phyloP scores from a whole-genome alignment of 139 green algal species.

The Chlorella sp. region DNA sequence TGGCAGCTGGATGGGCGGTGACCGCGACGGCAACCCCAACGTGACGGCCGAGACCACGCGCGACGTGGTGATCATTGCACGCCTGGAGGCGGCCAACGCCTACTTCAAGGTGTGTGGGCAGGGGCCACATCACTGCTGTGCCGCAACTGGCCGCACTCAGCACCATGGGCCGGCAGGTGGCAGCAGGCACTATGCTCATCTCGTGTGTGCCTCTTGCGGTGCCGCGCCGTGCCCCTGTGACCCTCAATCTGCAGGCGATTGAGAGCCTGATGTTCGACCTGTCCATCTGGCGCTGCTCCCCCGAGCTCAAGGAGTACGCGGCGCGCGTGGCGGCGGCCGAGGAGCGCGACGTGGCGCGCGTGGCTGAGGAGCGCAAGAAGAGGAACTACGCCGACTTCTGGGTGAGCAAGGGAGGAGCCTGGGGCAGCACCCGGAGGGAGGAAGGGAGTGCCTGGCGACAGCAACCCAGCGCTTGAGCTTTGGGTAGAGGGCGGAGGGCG shows the following conservation, averaged over 20 bases:
- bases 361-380: constrained; percentile 73
- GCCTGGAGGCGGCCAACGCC: constrained; percentile 58
- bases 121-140: no score
- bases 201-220: no score
- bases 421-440: neutral
- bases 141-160: no score
- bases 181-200: no score
- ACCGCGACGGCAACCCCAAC: constrained; percentile 94
- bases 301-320: constrained; percentile 55
- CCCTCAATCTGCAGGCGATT: constrained; percentile 42
- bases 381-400: constrained; percentile 71
- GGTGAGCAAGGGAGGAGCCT: constrained; percentile 4
- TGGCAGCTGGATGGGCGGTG: constrained; percentile 91
- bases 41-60: constrained; percentile 82
- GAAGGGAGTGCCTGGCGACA: no score
- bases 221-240: no score
- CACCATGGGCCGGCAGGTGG: no score
- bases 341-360: constrained; percentile 24
- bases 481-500: no score
- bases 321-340: constrained; percentile 30
- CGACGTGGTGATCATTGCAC: constrained; percentile 80
- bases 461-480: no score
- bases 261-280: constrained; percentile 90
- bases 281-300: constrained; percentile 83
- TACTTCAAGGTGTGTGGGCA: constrained; percentile 49